Evolutionary conservation across 305 asterid genomes (phyloP), one percentile per base, ranked within the genome.

Genomic region (Striga hermonthica): DNA sequence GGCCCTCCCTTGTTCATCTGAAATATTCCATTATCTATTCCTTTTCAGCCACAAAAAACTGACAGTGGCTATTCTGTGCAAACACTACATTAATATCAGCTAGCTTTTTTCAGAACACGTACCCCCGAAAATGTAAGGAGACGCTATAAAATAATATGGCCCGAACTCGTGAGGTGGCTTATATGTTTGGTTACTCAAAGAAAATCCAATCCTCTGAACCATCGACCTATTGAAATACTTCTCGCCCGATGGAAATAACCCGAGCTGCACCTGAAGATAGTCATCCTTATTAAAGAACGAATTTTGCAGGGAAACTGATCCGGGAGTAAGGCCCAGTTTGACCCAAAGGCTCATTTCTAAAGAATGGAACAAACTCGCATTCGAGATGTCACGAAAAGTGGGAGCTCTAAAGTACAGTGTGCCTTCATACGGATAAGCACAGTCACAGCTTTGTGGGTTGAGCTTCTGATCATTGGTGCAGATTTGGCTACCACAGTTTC

Each of bases 341-440:
- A 81, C 75, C 99, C 99, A 93, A 56, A 93, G 82, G 84, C 95
- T 90, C 96, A 93, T 86, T 76, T 93, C 99, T 61, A 93, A 75
- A 60, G 86, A 81, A 74, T 93, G 97, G 75, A 90, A 93, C 65
- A 85, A 57, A 67, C 88, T 88, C 7, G 74, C 86, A 60, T 84
- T 90, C 1, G 97, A 86, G 50, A 93, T 72, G 63, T 93, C 99
- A 66, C 99, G 79, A 76, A 93, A 93, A 44, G 84, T 73, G 12
- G 99, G 97, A 15, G 89, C 99, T 70, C 98, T 79, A 68, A 93
- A 93, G 82, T 90, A 93, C 41, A 93, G 47, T 10, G 97, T 93
- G 50, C 98, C 98, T 76, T 86, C 80, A 2, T 84, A 93, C 7
- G 98, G 97, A 72, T 86, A 90, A 75, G 96, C 84, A 63, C 98